phyloP scores from a whole-genome alignment of 2,329 filamentous ascomycete genomes.

The Ophiostoma sp. region DNA sequence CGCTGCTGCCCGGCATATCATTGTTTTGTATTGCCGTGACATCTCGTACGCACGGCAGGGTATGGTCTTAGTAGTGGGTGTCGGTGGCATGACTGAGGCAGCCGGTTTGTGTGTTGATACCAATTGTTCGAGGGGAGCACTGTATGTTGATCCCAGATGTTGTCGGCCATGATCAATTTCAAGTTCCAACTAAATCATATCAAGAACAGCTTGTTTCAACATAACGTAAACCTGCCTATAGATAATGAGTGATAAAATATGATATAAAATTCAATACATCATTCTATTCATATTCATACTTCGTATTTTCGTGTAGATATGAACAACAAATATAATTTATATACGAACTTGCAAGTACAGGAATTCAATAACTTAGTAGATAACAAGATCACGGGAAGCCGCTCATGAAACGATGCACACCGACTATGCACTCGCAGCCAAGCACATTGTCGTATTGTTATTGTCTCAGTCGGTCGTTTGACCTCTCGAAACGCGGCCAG shows the following conservation, averaged over 20 bases:
- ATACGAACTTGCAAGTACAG: not conserved
- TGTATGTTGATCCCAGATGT: too few relatives aligned
- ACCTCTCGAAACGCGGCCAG: slow-evolving; percentile 4
- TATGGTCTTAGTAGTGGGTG: not conserved
- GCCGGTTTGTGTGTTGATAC: not conserved
- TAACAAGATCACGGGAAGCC: not conserved
- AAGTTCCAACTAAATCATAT: too few relatives aligned
- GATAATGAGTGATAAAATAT: too few relatives aligned
- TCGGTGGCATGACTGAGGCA: not conserved
- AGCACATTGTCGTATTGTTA: slow-evolving; percentile 1
- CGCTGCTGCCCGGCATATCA: not conserved
- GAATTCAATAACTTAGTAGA: not conserved
- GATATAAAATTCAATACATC: too few relatives aligned
- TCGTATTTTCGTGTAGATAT: not conserved
- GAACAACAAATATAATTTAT: too few relatives aligned
- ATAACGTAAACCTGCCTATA: too few relatives aligned
- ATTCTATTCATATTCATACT: not conserved
- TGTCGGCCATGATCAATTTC: too few relatives aligned
- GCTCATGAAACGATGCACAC: not conserved
- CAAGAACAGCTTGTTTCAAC: too few relatives aligned
- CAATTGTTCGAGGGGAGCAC: too few relatives aligned
- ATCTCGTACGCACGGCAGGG: slow-evolving; percentile 3
- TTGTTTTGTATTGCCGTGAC: not conserved
- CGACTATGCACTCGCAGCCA: not conserved
- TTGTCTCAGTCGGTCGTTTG: slow-evolving; percentile 8